phyloP scores from a whole-genome alignment of 2,329 filamentous ascomycete species.

The Diaporthe amygdali region DNA sequence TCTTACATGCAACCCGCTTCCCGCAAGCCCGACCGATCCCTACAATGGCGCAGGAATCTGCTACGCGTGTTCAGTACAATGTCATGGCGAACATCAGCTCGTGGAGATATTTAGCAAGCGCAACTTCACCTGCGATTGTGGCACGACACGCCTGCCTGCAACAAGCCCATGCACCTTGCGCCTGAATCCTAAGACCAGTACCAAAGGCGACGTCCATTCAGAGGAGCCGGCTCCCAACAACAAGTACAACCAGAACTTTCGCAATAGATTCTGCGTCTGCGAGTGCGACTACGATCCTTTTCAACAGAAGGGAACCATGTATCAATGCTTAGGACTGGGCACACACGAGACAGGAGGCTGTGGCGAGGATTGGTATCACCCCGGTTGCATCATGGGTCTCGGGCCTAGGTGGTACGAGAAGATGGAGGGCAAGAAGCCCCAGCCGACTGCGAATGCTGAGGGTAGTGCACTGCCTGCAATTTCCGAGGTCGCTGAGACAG shows the following conservation, averaged over 20 bases:
- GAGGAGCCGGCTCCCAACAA: slow-evolving; percentile 77
- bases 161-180: slow-evolving; percentile 79
- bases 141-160: slow-evolving; percentile 77
- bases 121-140: slow-evolving; percentile 96
- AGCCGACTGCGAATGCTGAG: slow-evolving; percentile 35
- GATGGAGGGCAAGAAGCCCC: slow-evolving; percentile 39
- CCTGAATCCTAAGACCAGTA: slow-evolving; percentile 72
- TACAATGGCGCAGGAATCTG: slow-evolving; percentile 84
- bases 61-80: slow-evolving; percentile 96
- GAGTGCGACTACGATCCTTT: slow-evolving; percentile 86
- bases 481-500: slow-evolving; percentile 50
- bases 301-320: slow-evolving; percentile 96
- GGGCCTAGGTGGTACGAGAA: slow-evolving; percentile 74
- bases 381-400: slow-evolving; percentile 86
- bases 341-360: slow-evolving; percentile 83
- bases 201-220: slow-evolving; percentile 77
- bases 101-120: slow-evolving; percentile 97
- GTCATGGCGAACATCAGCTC: slow-evolving; percentile 91
- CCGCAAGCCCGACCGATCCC: slow-evolving; percentile 63
- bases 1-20: slow-evolving; percentile 88
- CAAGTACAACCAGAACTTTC: slow-evolving; percentile 95
- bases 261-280: slow-evolving; percentile 91
- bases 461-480: slow-evolving; percentile 51
- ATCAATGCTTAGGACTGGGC: slow-evolving; percentile 89
- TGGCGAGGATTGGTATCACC: slow-evolving; percentile 98